phyloP scores from a whole-genome alignment of 495 filamentous ascomycete genomes.

The Viridothelium virens region DNA sequence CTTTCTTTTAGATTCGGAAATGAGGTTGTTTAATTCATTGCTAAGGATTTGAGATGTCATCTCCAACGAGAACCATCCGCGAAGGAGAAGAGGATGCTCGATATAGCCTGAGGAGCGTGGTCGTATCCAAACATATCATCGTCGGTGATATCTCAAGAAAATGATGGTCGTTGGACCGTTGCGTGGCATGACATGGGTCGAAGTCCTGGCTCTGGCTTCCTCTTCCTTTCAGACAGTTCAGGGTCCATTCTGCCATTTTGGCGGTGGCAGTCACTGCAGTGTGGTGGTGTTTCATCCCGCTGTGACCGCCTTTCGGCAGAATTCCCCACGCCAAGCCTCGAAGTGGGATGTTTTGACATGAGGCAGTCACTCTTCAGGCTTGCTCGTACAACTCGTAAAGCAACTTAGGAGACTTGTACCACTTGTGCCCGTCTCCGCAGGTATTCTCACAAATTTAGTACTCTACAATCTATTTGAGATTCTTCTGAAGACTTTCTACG shows the following conservation, averaged over 20 bases:
- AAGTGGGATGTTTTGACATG: constrained; percentile 10
- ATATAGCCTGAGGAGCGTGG: background rate
- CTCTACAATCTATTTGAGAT: no score
- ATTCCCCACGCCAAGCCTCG: background rate
- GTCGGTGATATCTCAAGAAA: background rate
- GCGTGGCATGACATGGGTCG: background rate
- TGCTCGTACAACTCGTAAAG: background rate
- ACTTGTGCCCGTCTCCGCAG: no score
- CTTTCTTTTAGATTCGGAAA: constrained; percentile 93
- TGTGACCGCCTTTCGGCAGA: constrained; percentile 5
- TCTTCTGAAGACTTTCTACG: background rate
- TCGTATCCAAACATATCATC: background rate
- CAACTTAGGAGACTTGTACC: background rate
- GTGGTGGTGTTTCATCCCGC: background rate
- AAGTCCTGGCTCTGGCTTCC: background rate
- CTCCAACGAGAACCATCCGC: constrained; percentile 5
- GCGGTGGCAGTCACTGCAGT: background rate
- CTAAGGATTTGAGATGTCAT: constrained; percentile 93
- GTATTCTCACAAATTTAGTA: no score
- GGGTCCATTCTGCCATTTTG: background rate
- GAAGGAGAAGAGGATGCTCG: background rate
- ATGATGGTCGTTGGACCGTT: background rate
- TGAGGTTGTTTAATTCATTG: constrained; percentile 80
- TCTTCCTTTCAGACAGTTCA: no score
- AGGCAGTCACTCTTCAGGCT: background rate